Percentiles rank a stretch among this genome's conserved stretches.
These are phyloP conservation scores for Ulmus americana DNA, from an alignment of 331 rosid genomes.

Conservation along the genomic window DNA sequence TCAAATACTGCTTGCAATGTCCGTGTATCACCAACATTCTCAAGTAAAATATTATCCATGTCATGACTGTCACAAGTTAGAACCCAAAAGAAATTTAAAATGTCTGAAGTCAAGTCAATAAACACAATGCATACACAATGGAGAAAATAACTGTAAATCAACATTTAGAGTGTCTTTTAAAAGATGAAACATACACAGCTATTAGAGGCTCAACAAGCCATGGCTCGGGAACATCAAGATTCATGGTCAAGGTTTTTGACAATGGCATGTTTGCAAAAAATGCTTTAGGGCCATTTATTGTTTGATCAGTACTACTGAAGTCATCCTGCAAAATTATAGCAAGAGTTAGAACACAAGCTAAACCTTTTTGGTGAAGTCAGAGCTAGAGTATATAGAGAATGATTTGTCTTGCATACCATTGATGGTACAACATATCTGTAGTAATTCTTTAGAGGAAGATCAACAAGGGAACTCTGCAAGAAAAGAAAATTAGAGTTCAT, in stretches of 20 bases:
- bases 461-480: conserved; percentile 94
- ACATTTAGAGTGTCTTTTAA: conserved; percentile 13
- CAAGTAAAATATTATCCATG: conserved; percentile 94
- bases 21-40: conserved; percentile 84
- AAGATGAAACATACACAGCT: conserved; percentile 63
- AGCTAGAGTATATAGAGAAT: conserved; percentile 7
- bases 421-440: conserved; percentile 93
- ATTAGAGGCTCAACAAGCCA: conserved; percentile 96
- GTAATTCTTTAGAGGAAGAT: conserved; percentile 95
- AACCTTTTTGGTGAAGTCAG: background rate
- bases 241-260: conserved; percentile 96
- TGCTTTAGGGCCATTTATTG: conserved; percentile 91
- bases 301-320: conserved; percentile 62
- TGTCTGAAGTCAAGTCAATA: background rate
- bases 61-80: conserved; percentile 61
- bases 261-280: conserved; percentile 95
- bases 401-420: conserved; percentile 41
- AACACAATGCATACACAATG: conserved; percentile 1
- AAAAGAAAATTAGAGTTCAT: conserved; percentile 30
- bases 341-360: conserved; percentile 23
- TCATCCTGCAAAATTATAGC: conserved; percentile 69
- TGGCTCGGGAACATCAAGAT: conserved; percentile 99
- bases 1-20: conserved; percentile 93
- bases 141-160: conserved; percentile 7
- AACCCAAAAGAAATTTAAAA: background rate